Percentiles rank a stretch among this genome's conserved stretches.
These are phyloP conservation scores for Blastobotrys capitulatus DNA, from an alignment of 1,139 yeast genomes.

Conservation along the genomic window DNA sequence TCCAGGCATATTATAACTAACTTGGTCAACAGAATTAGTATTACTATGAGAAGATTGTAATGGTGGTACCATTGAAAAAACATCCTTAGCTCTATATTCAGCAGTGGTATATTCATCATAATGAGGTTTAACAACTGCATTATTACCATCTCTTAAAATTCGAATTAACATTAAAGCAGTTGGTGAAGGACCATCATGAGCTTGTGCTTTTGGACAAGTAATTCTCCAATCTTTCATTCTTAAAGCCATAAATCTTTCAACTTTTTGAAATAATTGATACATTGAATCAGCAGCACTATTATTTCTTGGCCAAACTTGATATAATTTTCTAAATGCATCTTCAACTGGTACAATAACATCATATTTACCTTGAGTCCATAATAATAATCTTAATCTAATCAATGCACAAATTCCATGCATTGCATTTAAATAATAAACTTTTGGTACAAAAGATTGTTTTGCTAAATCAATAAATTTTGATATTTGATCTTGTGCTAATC, in stretches of 20 bases:
- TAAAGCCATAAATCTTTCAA: constrained; percentile 3
- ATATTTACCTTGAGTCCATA: constrained; percentile 19
- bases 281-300: background rate
- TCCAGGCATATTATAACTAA: background rate
- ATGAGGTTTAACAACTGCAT: background rate
- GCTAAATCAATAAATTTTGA: background rate
- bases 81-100: constrained; percentile 1
- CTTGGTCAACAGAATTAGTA: background rate
- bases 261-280: background rate
- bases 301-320: constrained; percentile 14
- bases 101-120: background rate
- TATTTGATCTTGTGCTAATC: background rate
- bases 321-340: constrained; percentile 12
- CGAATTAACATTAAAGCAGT: constrained; percentile 4
- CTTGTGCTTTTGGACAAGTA: background rate
- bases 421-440: constrained; percentile 50
- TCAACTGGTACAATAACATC: constrained; percentile 16
- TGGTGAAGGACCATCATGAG: constrained; percentile 1
- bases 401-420: constrained; percentile 46
- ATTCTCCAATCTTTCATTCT: constrained; percentile 4
- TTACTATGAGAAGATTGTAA: too few species aligned
- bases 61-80: background rate
- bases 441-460: constrained; percentile 32
- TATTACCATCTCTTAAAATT: background rate
- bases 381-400: constrained; percentile 18